Conservation (phyloP, 345 rosid species). For the Firmiana major region DNA sequence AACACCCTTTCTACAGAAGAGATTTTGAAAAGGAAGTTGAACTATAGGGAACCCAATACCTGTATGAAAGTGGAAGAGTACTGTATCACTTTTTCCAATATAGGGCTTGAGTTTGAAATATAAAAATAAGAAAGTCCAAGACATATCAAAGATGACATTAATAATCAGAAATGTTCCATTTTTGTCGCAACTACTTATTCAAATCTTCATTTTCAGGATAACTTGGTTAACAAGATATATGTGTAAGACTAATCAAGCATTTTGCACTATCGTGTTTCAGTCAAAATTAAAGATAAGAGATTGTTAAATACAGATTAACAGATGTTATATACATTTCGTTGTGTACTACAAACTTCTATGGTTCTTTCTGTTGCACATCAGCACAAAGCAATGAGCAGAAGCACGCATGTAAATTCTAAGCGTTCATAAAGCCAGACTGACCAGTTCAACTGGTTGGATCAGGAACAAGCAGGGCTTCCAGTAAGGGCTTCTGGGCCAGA, state of each 20-base stretch:
- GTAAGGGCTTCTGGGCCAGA: not conserved
- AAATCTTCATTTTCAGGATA: not conserved
- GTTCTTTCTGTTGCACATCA: not conserved
- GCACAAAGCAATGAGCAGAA: not conserved
- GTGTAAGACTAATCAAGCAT: not conserved
- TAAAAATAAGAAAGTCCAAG: not conserved
- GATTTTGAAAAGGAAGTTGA: slow-evolving; percentile 2
- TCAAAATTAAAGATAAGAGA: not conserved
- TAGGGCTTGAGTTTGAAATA: not conserved
- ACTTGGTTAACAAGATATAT: too few relatives aligned
- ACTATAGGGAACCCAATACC: not conserved
- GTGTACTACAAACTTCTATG: not conserved
- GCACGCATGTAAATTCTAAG: not conserved
- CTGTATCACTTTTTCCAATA: not conserved
- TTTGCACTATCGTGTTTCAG: not conserved
- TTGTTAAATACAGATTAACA: not conserved
- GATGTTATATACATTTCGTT: not conserved
- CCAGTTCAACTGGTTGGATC: not conserved
- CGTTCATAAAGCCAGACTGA: not conserved
- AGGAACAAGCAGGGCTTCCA: not conserved
- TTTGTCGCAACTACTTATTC: not conserved
- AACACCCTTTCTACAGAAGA: not conserved
- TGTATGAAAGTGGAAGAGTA: not conserved
- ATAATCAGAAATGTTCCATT: not conserved
- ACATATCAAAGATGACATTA: not conserved